Evolutionary conservation across 306 rosid genomes (phyloP), one percentile per base, ranked within the genome.

Genomic region (Medicago lupulina): DNA sequence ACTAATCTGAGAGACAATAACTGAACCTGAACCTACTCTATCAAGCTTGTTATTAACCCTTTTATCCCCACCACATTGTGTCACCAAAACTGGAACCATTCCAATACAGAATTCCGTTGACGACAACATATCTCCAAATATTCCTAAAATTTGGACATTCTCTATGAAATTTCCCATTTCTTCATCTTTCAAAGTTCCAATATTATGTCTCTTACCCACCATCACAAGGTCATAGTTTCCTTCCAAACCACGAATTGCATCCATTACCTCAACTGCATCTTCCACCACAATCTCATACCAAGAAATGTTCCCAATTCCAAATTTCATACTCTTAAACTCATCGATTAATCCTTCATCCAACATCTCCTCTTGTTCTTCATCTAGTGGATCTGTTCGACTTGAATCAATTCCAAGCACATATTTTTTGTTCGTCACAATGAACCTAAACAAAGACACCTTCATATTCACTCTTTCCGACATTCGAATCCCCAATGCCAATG

Each of bases 81-180:
- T 67, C 0, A 91, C 93, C 44, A 90, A 76, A 23, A 87, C 87
- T 0, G 89, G 86, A 54, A 84, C 73, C 70, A 18, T 49, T 10
- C 89, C 90, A 12, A 82, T 80, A 31, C 91, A 86, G 19, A 84
- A 87, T 19, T 88, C 89, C 0, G 82, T n/a, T 3, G 93, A 87
- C 0, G 96, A 84, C 47, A 88, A 68, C 89, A 85, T 81, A 34
- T 88, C 90, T 11, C 96, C 90, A 8, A 83, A 40, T n/a, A 81
- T 65, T 36, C 96, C 93, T 53, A 91, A 87, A 0, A 13, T n/a
- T 80, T 82, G 82, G 2, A 60, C 82, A 67, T 81, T 78, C 64
- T 90, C 89, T 14, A 90, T 18, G 14, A 90, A 83, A 4, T 11
- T 75, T 8, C 19, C 58, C 89, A 87, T 85, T 67, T 84, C 84